A percentile compares a stretch with the other conserved stretches of the same genome.
Evolutionary conservation across 1,284 basidiomycete species (phyloP).

Genomic region (Microbotryum violaceum): DNA sequence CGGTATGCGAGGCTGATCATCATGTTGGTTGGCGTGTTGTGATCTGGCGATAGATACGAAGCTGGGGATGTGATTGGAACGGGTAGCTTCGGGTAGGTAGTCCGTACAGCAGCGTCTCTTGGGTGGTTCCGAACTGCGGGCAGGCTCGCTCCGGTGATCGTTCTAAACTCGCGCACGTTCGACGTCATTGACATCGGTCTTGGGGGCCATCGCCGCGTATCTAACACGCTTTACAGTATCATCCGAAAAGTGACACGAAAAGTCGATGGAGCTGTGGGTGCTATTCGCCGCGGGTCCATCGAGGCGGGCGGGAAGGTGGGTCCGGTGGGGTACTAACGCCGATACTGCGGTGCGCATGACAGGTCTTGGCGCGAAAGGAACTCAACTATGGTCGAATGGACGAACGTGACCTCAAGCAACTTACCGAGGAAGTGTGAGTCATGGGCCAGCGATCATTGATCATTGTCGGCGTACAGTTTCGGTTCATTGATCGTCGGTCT

Average conservation of each 20-base stretch:
- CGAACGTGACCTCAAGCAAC: slow-evolving; percentile 85
- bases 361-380: slow-evolving; percentile 88
- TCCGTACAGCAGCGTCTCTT: no score
- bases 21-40: neutral
- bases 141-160: neutral
- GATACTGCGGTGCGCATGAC: slow-evolving; percentile 1
- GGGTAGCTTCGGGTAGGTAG: slow-evolving; percentile 71
- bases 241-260: slow-evolving; percentile 86
- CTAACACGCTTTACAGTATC: slow-evolving; percentile 47
- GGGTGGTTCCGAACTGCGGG: neutral
- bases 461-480: no score
- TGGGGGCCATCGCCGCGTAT: no score
- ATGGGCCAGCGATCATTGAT: no score
- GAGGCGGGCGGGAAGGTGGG: neutral
- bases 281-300: no score
- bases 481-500: neutral
- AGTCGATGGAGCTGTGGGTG: slow-evolving; percentile 69
- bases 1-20: no score
- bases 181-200: no score
- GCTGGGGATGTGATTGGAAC: slow-evolving; percentile 86
- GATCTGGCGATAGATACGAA: slow-evolving; percentile 63
- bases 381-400: slow-evolving; percentile 92
- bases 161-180: no score
- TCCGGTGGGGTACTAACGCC: slow-evolving; percentile 6
- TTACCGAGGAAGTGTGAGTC: slow-evolving; percentile 92